Conservation (phyloP, 108 stramenopile species). For the Parietichytrium sp. region DNA sequence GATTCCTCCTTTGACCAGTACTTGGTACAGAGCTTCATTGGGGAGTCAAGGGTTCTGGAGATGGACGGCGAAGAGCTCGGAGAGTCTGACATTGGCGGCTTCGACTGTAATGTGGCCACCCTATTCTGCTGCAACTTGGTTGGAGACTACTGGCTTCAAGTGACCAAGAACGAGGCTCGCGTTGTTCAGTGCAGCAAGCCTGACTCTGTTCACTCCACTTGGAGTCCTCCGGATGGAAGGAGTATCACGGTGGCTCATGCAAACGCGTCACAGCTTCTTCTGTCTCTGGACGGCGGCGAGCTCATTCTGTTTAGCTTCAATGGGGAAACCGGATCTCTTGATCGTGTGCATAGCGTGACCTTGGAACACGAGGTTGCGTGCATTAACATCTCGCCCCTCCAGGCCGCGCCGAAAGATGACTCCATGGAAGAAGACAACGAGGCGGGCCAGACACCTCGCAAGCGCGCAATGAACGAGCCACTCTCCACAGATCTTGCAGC, state of each 20-base stretch:
- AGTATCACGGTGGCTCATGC: slow-evolving; percentile 85
- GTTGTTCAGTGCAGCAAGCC: slow-evolving; percentile 59
- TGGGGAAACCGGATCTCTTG: neutral
- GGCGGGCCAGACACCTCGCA: neutral
- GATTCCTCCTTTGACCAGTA: slow-evolving; percentile 72
- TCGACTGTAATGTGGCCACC: slow-evolving; percentile 64
- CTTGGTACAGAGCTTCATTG: slow-evolving; percentile 86
- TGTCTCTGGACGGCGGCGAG: slow-evolving; percentile 75
- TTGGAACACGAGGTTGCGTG: slow-evolving; percentile 91
- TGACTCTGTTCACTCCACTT: slow-evolving; percentile 51
- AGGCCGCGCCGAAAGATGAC: slow-evolving; percentile 17
- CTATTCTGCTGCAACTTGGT: slow-evolving; percentile 69
- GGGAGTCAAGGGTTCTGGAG: slow-evolving; percentile 85
- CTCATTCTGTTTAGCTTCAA: slow-evolving; percentile 67
- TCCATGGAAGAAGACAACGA: slow-evolving; percentile 63
- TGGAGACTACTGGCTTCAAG: slow-evolving; percentile 64
- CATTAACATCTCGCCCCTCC: slow-evolving; percentile 79
- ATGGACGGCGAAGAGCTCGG: slow-evolving; percentile 61
- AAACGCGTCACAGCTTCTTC: slow-evolving; percentile 76
- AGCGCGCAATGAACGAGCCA: neutral
- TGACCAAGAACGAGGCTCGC: slow-evolving; percentile 76
- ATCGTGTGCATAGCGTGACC: slow-evolving; percentile 45
- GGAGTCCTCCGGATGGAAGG: slow-evolving; percentile 54
- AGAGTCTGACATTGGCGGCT: slow-evolving; percentile 67
- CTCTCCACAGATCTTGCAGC: slow-evolving; percentile 57